These are phyloP conservation scores for Penicillium digitatum DNA, from an alignment of 2,329 filamentous ascomycete species.

Conservation along the genomic window DNA sequence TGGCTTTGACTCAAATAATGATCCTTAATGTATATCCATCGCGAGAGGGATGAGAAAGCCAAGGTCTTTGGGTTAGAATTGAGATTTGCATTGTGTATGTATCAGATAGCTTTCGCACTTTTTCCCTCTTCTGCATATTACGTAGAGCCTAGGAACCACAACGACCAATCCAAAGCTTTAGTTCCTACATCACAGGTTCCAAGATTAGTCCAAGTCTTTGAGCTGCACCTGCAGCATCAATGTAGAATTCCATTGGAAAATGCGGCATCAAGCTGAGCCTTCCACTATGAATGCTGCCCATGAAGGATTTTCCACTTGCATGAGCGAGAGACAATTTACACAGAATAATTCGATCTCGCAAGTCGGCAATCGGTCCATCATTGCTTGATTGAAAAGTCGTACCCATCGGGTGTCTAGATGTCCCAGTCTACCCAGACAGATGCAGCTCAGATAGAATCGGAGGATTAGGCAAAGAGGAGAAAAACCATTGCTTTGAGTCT, in stretches of 20 bases:
- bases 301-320: constrained; percentile 21
- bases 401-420: constrained; percentile 14
- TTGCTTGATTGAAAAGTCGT: background rate
- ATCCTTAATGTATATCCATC: background rate
- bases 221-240: constrained; percentile 7
- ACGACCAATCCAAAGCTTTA: constrained; percentile 20
- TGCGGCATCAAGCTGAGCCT: background rate
- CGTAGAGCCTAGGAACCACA: background rate
- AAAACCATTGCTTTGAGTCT: constrained; percentile 8
- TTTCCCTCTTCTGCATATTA: background rate
- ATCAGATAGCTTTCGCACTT: background rate
- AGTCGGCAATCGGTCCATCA: constrained; percentile 8
- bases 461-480: constrained; percentile 6
- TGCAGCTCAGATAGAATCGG: constrained; percentile 10
- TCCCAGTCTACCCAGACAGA: constrained; percentile 16
- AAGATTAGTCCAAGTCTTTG: constrained; percentile 12
- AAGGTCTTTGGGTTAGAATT: background rate
- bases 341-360: constrained; percentile 11
- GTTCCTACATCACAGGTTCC: constrained; percentile 10
- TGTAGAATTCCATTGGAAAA: constrained; percentile 14
- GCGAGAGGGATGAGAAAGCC: no score
- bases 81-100: background rate
- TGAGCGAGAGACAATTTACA: constrained; percentile 12
- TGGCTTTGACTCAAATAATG: background rate
- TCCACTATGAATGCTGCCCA: background rate